Base-by-base conservation (phyloP, 192 early-diverging fungal species). In the Glomus cerebriforme region DNA sequence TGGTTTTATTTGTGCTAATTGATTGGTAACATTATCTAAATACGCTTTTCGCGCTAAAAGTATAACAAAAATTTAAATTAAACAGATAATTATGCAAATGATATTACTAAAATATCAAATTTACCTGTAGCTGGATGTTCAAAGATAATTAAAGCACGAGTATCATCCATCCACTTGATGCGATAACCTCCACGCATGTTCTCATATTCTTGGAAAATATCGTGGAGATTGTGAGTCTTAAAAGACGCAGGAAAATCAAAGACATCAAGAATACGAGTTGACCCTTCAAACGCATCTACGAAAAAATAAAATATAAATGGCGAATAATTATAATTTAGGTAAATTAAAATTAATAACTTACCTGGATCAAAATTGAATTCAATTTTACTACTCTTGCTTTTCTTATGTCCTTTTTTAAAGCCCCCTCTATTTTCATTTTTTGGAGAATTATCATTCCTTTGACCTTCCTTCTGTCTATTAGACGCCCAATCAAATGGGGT, bases 121-220 rank as follows among this genome's bases (percentile, higher is more conserved):
- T 32, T 85, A 92, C 91, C 92, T 58, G 89, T 87, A 63, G 85
- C 81, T 9, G 90, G 88, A 79, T 91, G 90, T 59, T 87, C 85
- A 83, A 94, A 94, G 49, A 93, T 89, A 49, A 90, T 86, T 22
- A 92, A 80, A 24, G 91, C 91, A 65, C 86, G 83, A 29, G 91
- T 93, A 81, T 93, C 92, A 77, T 89, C 87, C 24, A 92, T 58
- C 93, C 93, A 94, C 73, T 94, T 93, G 73, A 94, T 91, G 60
- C 85, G 75, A 81, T 87, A 92, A 15, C 91, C 91, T 66, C 91
- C 91, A 60, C 89, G 84, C 64, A 86, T 82, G 59, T 86, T 83
- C 78, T 90, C 88, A 62, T 86, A 90, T 22, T 89, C 82, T 60
- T 86, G 76, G 82, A 93, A 92, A 62, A 94, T 92, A 19, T 88